Percentiles rank a stretch among this genome's conserved stretches.
Evolutionary conservation across 177 flowering plant species (phyloP).

Genomic region (Telopea speciosissima): DNA sequence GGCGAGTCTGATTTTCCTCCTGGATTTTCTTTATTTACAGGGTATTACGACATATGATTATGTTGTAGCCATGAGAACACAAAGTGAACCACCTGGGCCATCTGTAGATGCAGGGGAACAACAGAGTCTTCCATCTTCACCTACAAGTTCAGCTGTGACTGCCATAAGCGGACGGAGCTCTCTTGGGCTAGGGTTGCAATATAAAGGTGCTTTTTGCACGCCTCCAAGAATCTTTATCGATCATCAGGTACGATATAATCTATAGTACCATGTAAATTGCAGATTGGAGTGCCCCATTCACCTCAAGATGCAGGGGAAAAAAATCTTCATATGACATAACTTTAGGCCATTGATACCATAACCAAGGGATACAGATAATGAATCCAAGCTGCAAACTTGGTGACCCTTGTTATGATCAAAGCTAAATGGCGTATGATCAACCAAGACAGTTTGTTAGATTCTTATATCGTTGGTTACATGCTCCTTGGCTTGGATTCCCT

Average conservation of each 20-base stretch:
- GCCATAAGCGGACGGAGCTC: slow-evolving; percentile 88
- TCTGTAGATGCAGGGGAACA: slow-evolving; percentile 79
- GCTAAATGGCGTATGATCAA: neutral
- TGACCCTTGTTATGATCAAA: neutral
- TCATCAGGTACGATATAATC: slow-evolving; percentile 56
- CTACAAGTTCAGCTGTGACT: slow-evolving; percentile 79
- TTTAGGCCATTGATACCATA: neutral
- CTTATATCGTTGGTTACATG: neutral
- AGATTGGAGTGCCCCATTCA: neutral
- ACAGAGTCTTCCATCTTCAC: slow-evolving; percentile 83
- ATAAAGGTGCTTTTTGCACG: slow-evolving; percentile 94
- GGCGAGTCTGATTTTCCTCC: neutral
- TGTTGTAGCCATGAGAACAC: slow-evolving; percentile 94
- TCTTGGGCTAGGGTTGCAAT: slow-evolving; percentile 67
- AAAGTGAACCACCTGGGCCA: slow-evolving; percentile 91
- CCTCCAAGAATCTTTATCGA: slow-evolving; percentile 96
- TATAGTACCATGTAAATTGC: neutral
- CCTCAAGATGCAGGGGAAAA: neutral
- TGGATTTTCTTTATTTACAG: slow-evolving; percentile 23
- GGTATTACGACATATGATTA: slow-evolving; percentile 97
- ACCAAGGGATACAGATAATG: neutral
- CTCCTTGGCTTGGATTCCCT: neutral
- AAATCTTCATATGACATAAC: neutral
- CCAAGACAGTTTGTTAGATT: neutral
- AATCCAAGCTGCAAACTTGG: neutral